Evolutionary conservation across 2,329 filamentous ascomycete genomes (phyloP).

Genomic region (Aspergillus sp.): DNA sequence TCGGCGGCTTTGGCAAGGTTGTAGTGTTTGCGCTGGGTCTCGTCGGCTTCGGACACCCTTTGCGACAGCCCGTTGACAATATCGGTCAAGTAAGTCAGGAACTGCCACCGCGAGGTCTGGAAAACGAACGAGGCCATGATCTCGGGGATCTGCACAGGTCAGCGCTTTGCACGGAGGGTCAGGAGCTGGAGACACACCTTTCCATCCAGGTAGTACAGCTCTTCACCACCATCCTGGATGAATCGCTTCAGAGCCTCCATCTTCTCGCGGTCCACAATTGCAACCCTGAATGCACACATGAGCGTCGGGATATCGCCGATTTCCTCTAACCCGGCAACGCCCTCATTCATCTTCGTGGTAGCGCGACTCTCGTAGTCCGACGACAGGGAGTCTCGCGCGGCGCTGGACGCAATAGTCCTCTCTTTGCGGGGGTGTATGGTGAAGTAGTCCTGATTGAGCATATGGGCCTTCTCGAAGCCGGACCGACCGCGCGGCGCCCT

Average conservation of each 20-base stretch:
- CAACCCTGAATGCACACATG: constrained; percentile 56
- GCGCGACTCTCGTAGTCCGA: constrained; percentile 26
- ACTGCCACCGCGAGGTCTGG: constrained; percentile 70
- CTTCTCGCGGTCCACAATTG: constrained; percentile 84
- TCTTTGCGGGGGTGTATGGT: constrained; percentile 54
- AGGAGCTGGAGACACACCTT: constrained; percentile 28
- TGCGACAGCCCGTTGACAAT: constrained; percentile 47
- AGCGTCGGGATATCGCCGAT: constrained; percentile 59
- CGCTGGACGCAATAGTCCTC: constrained; percentile 31
- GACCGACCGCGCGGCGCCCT: constrained; percentile 22
- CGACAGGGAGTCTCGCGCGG: constrained; percentile 20
- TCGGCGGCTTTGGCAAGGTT: constrained; percentile 65
- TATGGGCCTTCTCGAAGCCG: constrained; percentile 43
- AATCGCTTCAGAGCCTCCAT: constrained; percentile 75
- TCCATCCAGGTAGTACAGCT: constrained; percentile 64
- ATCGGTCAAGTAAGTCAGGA: constrained; percentile 62
- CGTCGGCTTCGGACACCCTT: constrained; percentile 39
- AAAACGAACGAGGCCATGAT: constrained; percentile 85
- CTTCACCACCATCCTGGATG: constrained; percentile 63
- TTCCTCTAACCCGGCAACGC: constrained; percentile 39
- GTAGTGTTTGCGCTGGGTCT: constrained; percentile 44
- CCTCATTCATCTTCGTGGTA: constrained; percentile 37
- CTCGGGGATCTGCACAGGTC: constrained; percentile 56
- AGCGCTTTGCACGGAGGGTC: constrained; percentile 1
- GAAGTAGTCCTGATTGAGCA: constrained; percentile 71